Evolutionary conservation across 2,329 filamentous ascomycete species (phyloP).

Genomic region (Daldinia sp.): DNA sequence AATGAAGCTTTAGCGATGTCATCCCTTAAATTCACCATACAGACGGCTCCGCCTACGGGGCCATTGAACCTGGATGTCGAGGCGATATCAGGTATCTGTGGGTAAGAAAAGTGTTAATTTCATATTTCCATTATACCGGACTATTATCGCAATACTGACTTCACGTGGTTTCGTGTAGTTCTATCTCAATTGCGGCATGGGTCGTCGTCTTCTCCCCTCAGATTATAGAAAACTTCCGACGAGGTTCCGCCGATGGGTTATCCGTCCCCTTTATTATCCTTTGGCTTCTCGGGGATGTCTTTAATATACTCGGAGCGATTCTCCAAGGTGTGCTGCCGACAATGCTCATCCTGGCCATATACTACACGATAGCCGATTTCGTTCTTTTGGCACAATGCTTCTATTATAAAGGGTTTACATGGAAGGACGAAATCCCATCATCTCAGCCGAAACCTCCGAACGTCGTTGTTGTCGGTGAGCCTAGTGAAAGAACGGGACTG

Average conservation of each 20-base stretch:
- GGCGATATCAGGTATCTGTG: constrained; percentile 91
- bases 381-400: constrained; percentile 90
- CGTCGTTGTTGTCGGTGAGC: constrained; percentile 47
- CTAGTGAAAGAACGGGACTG: constrained; percentile 63
- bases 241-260: constrained; percentile 84
- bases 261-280: constrained; percentile 91
- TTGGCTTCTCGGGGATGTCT: constrained; percentile 94
- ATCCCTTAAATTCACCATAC: neutral
- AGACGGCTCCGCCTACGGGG: constrained; percentile 63
- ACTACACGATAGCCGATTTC: constrained; percentile 91
- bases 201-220: constrained; percentile 97
- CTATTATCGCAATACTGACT: constrained; percentile 4
- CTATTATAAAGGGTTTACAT: constrained; percentile 89
- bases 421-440: constrained; percentile 61
- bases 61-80: constrained; percentile 82
- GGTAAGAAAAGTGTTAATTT: constrained; percentile 56
- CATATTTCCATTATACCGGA: neutral
- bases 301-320: constrained; percentile 94
- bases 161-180: constrained; percentile 59
- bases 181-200: constrained; percentile 97
- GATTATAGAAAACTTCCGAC: constrained; percentile 92
- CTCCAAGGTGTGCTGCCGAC: constrained; percentile 92
- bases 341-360: constrained; percentile 92
- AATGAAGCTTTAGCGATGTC: constrained; percentile 1
- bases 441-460: constrained; percentile 52